Conservation (phyloP, 1,284 basidiomycete genomes). For the Pyrrhoderma lamaoense region DNA sequence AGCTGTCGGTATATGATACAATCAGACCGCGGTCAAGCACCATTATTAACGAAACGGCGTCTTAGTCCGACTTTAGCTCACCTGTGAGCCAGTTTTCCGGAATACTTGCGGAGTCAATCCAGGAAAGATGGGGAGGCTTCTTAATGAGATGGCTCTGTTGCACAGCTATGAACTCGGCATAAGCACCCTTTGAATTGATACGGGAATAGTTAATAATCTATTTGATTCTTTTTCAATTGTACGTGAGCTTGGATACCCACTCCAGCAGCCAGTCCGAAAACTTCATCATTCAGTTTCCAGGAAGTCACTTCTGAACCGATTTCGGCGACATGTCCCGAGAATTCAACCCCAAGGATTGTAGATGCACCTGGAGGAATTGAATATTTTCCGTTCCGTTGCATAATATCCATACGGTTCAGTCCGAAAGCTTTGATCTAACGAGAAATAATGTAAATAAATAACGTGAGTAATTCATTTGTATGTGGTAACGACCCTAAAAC, state of each 20-base stretch:
- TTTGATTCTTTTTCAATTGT: not conserved
- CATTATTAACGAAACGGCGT: not conserved
- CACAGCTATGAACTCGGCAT: conserved; percentile 82
- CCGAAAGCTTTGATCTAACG: conserved; percentile 72
- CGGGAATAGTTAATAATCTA: conserved; percentile 7
- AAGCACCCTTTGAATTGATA: conserved; percentile 61
- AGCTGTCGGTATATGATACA: conserved; percentile 36
- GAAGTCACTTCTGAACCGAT: conserved; percentile 46
- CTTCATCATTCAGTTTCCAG: conserved; percentile 77
- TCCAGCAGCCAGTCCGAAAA: conserved; percentile 73
- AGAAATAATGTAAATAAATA: conserved; percentile 1
- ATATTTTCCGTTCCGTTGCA: conserved; percentile 73
- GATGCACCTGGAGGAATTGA: conserved; percentile 74
- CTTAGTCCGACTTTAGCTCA: conserved; percentile 23
- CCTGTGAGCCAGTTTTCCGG: conserved; percentile 86
- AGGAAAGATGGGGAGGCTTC: conserved; percentile 74
- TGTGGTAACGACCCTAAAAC: too few species aligned
- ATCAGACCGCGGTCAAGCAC: not conserved
- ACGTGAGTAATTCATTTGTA: too few species aligned
- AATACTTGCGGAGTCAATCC: conserved; percentile 79
- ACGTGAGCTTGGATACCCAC: conserved; percentile 31
- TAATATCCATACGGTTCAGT: conserved; percentile 83
- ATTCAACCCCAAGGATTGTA: conserved; percentile 86
- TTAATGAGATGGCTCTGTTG: conserved; percentile 61
- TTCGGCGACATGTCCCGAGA: conserved; percentile 66